Percentiles rank a stretch among this genome's conserved stretches.
These are phyloP conservation scores for Stellera chamaejasme DNA, from an alignment of 345 rosid genomes.

Conservation along the genomic window DNA sequence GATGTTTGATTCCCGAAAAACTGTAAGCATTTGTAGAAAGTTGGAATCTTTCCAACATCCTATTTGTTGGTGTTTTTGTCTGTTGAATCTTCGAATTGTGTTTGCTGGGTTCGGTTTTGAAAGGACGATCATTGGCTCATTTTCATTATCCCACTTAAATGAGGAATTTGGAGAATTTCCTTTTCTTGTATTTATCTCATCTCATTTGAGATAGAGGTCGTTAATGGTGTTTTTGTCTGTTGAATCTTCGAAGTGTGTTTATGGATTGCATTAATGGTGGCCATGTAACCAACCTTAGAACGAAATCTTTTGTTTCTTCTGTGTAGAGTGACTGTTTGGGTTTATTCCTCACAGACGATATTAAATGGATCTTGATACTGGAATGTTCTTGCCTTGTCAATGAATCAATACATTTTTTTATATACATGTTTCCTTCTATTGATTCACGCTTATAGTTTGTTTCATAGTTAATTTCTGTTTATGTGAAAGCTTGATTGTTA, in stretches of 20 bases:
- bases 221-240: too few relatives aligned
- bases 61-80: slow-evolving; percentile 5
- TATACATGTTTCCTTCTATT: too few relatives aligned
- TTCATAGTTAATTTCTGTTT: not conserved
- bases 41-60: slow-evolving; percentile 13
- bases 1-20: slow-evolving; percentile 17
- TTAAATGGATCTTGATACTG: not conserved
- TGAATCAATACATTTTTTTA: too few relatives aligned
- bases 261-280: slow-evolving; percentile 49
- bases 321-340: slow-evolving; percentile 18
- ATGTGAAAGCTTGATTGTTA: too few relatives aligned
- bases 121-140: too few relatives aligned
- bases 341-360: too few relatives aligned
- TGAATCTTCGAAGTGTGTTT: too few relatives aligned
- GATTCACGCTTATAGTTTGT: not conserved
- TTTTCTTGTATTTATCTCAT: too few relatives aligned
- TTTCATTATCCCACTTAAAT: too few relatives aligned
- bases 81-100: slow-evolving; percentile 7
- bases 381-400: not conserved
- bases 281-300: slow-evolving; percentile 29
- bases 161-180: too few relatives aligned
- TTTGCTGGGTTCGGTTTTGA: slow-evolving; percentile 2
- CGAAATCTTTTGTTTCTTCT: slow-evolving; percentile 44
- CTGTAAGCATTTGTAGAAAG: slow-evolving; percentile 1
- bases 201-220: too few relatives aligned